A percentile compares a stretch with the other conserved stretches of the same genome.
These are phyloP conservation scores for Agrocybe praecox DNA, from an alignment of 768 basidiomycete species.

Conservation along the genomic window DNA sequence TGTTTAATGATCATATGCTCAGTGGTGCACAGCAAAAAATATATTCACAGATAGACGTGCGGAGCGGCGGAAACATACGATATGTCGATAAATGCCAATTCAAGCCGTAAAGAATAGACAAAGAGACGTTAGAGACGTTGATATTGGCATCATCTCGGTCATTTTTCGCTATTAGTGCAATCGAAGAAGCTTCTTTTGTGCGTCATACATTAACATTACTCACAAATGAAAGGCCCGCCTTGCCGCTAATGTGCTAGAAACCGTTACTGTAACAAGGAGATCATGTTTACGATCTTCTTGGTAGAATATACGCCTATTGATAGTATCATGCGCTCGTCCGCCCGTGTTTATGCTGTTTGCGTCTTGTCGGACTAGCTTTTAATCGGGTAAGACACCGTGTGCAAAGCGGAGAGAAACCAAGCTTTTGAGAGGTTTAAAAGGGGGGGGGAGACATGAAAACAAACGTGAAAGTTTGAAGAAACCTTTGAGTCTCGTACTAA, in stretches of 20 bases:
- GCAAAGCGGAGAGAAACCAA: not conserved
- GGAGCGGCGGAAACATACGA: no score
- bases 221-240: not conserved
- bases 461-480: no score
- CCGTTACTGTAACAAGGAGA: no score
- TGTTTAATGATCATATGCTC: no score
- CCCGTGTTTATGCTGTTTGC: not conserved
- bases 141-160: not conserved
- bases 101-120: not conserved
- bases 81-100: not conserved
- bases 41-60: no score
- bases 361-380: not conserved
- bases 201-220: not conserved
- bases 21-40: no score
- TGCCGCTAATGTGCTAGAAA: not conserved
- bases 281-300: no score
- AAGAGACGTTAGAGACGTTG: not conserved
- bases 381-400: not conserved
- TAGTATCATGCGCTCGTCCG: not conserved
- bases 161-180: not conserved
- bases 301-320: no score
- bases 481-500: not conserved
- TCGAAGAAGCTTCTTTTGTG: not conserved
- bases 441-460: not conserved
- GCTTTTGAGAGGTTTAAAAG: not conserved